These are phyloP conservation scores for Triticum timopheevii DNA, from an alignment of 176 grass and related monocot genomes.

Conservation along the genomic window DNA sequence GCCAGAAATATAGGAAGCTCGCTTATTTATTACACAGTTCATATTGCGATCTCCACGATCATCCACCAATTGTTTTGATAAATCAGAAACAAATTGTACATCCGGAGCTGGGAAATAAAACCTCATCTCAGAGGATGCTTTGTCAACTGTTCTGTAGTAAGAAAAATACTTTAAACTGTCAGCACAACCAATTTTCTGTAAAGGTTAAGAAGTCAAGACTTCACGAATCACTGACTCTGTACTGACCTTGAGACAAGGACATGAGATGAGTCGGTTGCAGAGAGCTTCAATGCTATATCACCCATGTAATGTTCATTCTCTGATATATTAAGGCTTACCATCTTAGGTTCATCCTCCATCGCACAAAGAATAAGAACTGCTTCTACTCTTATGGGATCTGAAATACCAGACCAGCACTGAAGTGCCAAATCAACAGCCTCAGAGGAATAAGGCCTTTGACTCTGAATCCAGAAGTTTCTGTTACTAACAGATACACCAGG, in stretches of 20 bases:
- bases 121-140: slow-evolving; percentile 88
- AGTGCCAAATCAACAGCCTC: slow-evolving; percentile 53
- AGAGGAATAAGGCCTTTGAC: slow-evolving; percentile 42
- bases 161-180: slow-evolving; percentile 32
- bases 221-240: slow-evolving; percentile 13
- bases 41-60: slow-evolving; percentile 35
- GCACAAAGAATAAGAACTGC: slow-evolving; percentile 56
- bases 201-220: neutral
- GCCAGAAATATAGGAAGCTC: slow-evolving; percentile 83
- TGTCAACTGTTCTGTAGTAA: slow-evolving; percentile 83
- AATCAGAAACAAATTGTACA: slow-evolving; percentile 44
- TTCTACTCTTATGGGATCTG: slow-evolving; percentile 48
- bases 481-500: slow-evolving; percentile 45
- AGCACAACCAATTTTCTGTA: slow-evolving; percentile 15
- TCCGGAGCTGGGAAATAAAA: slow-evolving; percentile 72
- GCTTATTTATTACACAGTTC: slow-evolving; percentile 49
- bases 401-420: slow-evolving; percentile 34
- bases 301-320: slow-evolving; percentile 75
- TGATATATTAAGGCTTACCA: slow-evolving; percentile 49
- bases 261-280: slow-evolving; percentile 58
- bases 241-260: slow-evolving; percentile 76
- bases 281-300: slow-evolving; percentile 65
- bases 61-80: slow-evolving; percentile 24
- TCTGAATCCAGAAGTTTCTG: slow-evolving; percentile 65
- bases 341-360: slow-evolving; percentile 55